These are phyloP conservation scores for Aspergillus aculeatinus DNA, from an alignment of 2,329 filamentous ascomycete species.

Conservation along the genomic window DNA sequence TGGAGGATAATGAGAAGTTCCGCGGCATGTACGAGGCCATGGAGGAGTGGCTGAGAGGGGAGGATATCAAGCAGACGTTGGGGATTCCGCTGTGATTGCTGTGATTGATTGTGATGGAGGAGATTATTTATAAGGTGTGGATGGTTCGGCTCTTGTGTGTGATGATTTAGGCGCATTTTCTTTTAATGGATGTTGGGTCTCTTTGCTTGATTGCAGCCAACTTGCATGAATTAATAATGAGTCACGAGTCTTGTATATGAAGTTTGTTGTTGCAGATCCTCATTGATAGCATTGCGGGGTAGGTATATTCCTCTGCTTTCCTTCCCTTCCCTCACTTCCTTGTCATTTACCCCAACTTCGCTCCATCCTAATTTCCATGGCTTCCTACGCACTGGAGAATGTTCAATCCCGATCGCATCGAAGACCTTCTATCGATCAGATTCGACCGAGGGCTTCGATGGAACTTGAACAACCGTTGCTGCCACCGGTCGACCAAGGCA, in stretches of 20 bases:
- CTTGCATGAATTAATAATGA: too few relatives aligned
- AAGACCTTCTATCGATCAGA: not conserved
- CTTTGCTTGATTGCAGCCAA: too few relatives aligned
- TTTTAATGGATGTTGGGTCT: too few relatives aligned
- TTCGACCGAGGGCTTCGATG: not conserved
- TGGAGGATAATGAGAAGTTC: conserved; percentile 6
- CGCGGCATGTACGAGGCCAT: conserved; percentile 7
- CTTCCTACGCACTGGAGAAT: conserved; percentile 6
- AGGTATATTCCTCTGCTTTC: not conserved
- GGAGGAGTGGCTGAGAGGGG: conserved; percentile 2
- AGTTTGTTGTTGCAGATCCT: too few relatives aligned
- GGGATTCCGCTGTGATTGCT: not conserved
- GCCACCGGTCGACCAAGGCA: conserved; percentile 51
- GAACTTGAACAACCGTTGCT: conserved; percentile 35
- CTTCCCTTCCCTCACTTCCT: not conserved
- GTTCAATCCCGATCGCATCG: not conserved
- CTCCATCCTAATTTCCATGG: not conserved
- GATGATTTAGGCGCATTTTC: too few relatives aligned
- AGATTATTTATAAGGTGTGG: too few relatives aligned
- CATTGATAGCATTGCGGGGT: not conserved
- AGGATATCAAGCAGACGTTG: conserved; percentile 3
- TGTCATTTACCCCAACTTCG: not conserved
- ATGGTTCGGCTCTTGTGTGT: too few relatives aligned
- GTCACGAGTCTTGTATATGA: too few relatives aligned
- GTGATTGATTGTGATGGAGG: not conserved